These are phyloP conservation scores for Beauveria brongniartii DNA, from an alignment of 2,329 filamentous ascomycete species.

Conservation along the genomic window DNA sequence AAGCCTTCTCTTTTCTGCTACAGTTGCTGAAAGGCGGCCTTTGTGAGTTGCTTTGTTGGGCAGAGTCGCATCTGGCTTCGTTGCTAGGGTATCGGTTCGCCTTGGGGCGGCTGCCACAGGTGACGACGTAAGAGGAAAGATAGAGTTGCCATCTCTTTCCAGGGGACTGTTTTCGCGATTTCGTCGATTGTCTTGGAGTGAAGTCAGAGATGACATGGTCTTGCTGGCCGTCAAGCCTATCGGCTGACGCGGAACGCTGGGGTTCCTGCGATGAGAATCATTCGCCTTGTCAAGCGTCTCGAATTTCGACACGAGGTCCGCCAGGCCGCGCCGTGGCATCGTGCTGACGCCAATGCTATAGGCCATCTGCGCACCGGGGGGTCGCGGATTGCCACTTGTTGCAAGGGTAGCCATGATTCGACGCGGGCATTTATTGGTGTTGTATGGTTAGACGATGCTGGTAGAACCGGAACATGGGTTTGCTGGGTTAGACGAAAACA, in stretches of 20 bases:
- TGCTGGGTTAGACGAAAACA: background rate
- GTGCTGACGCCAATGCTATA: background rate
- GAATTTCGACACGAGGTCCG: conserved; percentile 28
- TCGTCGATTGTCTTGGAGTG: background rate
- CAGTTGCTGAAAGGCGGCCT: conserved; percentile 7
- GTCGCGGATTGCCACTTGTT: background rate
- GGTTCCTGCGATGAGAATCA: background rate
- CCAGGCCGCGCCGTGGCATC: conserved; percentile 16
- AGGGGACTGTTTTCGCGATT: background rate
- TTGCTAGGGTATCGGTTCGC: background rate
- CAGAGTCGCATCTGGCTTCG: background rate
- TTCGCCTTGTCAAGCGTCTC: conserved; percentile 22
- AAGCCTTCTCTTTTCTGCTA: conserved; percentile 19
- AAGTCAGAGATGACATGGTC: conserved; percentile 2
- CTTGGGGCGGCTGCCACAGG: background rate
- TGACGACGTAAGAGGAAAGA: background rate
- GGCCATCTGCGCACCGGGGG: background rate
- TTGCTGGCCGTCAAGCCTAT: background rate
- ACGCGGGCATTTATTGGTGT: background rate
- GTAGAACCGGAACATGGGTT: background rate
- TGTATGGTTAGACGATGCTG: background rate
- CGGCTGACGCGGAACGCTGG: conserved; percentile 11
- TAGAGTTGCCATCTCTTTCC: background rate
- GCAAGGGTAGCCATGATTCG: background rate
- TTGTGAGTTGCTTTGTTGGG: background rate